Conservation (phyloP, 441 rosid species). For the Cnidoscolus chayamansa region DNA sequence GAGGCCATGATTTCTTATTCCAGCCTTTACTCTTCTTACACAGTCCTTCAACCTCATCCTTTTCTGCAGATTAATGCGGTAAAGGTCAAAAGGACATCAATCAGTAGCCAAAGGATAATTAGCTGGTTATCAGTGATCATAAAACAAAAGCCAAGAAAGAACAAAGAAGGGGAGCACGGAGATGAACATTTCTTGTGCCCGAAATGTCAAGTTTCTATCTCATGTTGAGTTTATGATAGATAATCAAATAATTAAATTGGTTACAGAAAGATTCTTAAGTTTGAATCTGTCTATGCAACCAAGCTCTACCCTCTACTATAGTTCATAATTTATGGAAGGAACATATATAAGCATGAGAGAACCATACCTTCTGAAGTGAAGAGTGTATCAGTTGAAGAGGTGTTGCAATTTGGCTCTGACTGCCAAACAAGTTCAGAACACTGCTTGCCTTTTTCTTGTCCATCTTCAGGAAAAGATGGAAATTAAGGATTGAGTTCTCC, state of each 20-base stretch:
- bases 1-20: slow-evolving; percentile 89
- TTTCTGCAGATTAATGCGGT: slow-evolving; percentile 48
- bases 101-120: no score
- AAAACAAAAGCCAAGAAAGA: not conserved
- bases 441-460: slow-evolving; percentile 62
- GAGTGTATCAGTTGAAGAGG: slow-evolving; percentile 78
- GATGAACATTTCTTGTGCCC: not conserved
- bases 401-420: slow-evolving; percentile 58
- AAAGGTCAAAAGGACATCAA: not conserved
- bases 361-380: slow-evolving; percentile 64
- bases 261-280: not conserved
- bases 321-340: not conserved
- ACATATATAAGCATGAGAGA: not conserved
- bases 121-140: not conserved
- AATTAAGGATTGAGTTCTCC: slow-evolving; percentile 63
- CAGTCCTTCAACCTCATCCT: slow-evolving; percentile 59
- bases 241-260: not conserved
- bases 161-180: no score
- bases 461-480: slow-evolving; percentile 68
- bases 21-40: slow-evolving; percentile 62
- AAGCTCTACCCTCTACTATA: not conserved
- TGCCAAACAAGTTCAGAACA: slow-evolving; percentile 62
- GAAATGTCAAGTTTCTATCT: not conserved
- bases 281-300: not conserved
- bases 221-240: not conserved